These are phyloP conservation scores for Trametes versicolor DNA, from an alignment of 1,284 basidiomycete species.

Conservation along the genomic window DNA sequence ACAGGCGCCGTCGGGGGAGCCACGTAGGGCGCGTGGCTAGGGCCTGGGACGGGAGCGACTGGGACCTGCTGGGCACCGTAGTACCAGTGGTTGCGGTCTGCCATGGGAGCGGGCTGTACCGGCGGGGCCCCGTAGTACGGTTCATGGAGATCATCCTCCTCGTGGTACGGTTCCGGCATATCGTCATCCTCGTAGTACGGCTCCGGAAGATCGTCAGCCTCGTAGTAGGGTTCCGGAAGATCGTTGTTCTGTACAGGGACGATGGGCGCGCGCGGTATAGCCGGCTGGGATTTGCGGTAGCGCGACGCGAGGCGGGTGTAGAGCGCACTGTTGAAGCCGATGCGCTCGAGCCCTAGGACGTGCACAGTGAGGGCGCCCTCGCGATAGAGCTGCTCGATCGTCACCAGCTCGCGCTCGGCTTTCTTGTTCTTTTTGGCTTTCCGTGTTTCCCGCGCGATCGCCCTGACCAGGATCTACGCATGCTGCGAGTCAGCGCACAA, in stretches of 20 bases:
- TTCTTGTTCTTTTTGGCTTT: background rate
- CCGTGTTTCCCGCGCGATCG: background rate
- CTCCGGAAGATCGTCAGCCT: too few relatives aligned
- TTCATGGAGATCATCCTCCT: too few relatives aligned
- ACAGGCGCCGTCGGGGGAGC: background rate
- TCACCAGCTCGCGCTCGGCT: background rate
- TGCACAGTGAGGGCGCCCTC: conserved; percentile 15
- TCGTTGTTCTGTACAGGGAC: too few relatives aligned
- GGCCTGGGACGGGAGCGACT: background rate
- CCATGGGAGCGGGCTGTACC: too few relatives aligned
- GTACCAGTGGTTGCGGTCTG: background rate
- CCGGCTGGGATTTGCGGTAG: background rate
- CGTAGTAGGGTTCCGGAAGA: too few relatives aligned
- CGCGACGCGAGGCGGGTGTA: background rate
- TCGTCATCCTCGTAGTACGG: too few relatives aligned
- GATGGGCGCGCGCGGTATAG: too few relatives aligned
- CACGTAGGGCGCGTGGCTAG: too few relatives aligned
- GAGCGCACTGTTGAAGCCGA: conserved; percentile 16
- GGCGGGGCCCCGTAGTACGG: too few relatives aligned
- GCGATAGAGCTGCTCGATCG: conserved; percentile 15
- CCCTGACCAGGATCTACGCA: conserved; percentile 1
- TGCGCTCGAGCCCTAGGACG: conserved; percentile 15
- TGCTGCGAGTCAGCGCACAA: background rate
- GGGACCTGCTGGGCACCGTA: background rate
- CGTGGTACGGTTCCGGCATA: too few relatives aligned